Evolutionary conservation across 1,139 yeast genomes (phyloP).

Genomic region (Zygosaccharomyces sapae): DNA sequence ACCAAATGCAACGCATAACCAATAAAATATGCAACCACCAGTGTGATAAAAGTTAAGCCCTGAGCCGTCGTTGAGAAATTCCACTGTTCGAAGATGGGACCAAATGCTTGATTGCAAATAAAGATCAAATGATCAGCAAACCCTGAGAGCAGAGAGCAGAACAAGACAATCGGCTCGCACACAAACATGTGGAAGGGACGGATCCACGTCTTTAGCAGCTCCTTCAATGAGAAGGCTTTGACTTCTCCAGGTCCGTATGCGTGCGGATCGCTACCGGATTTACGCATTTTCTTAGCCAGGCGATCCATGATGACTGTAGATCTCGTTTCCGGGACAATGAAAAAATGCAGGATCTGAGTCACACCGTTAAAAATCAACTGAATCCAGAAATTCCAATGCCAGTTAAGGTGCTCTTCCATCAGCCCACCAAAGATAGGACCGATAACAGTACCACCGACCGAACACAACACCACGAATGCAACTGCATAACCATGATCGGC

Average conservation of each 20-base stretch:
- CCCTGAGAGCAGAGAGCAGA: slow-evolving; percentile 9
- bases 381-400: slow-evolving; percentile 12
- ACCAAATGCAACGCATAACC: slow-evolving; percentile 4
- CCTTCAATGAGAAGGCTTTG: background rate
- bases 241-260: slow-evolving; percentile 8
- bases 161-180: slow-evolving; percentile 9
- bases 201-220: slow-evolving; percentile 5
- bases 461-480: slow-evolving; percentile 6
- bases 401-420: slow-evolving; percentile 9
- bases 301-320: slow-evolving; percentile 8
- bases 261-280: slow-evolving; percentile 6
- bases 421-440: slow-evolving; percentile 10
- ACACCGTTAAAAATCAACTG: slow-evolving; percentile 10
- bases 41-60: slow-evolving; percentile 7
- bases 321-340: slow-evolving; percentile 9
- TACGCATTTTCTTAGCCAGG: slow-evolving; percentile 7
- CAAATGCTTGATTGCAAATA: slow-evolving; percentile 10
- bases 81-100: slow-evolving; percentile 11
- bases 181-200: slow-evolving; percentile 10
- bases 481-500: slow-evolving; percentile 10
- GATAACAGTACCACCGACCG: slow-evolving; percentile 9
- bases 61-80: slow-evolving; percentile 7
- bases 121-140: slow-evolving; percentile 10
- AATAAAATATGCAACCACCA: slow-evolving; percentile 7
- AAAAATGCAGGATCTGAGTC: slow-evolving; percentile 7